A percentile compares a stretch with the other conserved stretches of the same genome.
Conservation (phyloP, 106 monocot species). For the Phalaenopsis aphrodite region DNA sequence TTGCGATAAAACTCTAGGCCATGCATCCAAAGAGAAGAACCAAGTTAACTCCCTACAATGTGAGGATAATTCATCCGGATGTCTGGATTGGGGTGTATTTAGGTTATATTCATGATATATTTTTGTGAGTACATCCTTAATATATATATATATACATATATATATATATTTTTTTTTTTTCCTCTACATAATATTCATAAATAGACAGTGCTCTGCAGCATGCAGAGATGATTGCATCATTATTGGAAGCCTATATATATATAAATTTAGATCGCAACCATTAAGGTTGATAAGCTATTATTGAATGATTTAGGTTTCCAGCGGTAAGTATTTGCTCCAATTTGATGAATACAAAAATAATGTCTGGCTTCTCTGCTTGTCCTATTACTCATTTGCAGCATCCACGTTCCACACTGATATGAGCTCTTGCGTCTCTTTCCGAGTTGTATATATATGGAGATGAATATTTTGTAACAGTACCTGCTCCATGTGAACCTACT, state of each 20-base stretch:
- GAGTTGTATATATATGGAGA: neutral
- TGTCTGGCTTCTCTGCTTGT: neutral
- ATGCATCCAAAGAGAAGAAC: too few species aligned
- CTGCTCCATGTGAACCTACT: neutral
- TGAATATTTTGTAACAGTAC: neutral
- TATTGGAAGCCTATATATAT: neutral
- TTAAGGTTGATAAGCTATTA: too few species aligned
- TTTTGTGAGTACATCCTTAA: too few species aligned
- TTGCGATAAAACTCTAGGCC: too few species aligned
- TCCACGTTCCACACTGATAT: neutral
- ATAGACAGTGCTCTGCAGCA: too few species aligned
- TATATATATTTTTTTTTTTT: too few species aligned
- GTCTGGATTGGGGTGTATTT: too few species aligned
- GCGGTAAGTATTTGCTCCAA: neutral
- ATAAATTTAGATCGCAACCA: neutral
- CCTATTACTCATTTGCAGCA: slow-evolving; percentile 1
- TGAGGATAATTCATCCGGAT: too few species aligned
- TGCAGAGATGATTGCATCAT: neutral
- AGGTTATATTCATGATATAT: too few species aligned
- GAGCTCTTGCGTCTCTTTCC: neutral
- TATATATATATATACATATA: too few species aligned
- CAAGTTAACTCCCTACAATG: too few species aligned
- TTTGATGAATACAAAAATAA: neutral
- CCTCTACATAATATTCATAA: too few species aligned
- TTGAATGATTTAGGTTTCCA: neutral